Base-by-base conservation (phyloP, 2,329 filamentous ascomycete species). In the Diplocarpon mali region DNA sequence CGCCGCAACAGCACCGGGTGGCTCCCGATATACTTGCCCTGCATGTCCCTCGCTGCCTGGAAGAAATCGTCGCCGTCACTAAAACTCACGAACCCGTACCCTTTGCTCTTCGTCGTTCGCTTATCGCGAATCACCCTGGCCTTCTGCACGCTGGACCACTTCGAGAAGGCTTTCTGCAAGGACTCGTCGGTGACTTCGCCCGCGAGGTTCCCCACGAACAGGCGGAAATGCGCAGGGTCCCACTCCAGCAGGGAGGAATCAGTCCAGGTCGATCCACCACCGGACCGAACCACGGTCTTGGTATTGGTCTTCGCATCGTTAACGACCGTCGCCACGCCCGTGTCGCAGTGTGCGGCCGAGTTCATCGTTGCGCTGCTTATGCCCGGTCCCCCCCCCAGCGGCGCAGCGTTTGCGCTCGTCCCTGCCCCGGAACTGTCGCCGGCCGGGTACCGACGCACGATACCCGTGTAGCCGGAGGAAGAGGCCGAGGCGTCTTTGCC, bases 1-100 rank as follows among this genome's bases (percentile, higher is more conserved):
- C 92, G 85, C 64, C 85, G 81, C 54, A 96, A 76, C 20, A 85
- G 70, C 24, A 95, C 85, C 0, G 92, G 92, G 64, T 96, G 92
- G 63, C 88, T 95, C 58, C 94, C 90, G 61, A 98, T 96, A 66
- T 98, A 98, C 68, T 98, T 96, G 57, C 89, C 89, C 60, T 95
- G 85, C 92, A 96, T 96, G 68, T 96, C 90, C 67, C 92, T 88
- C 58, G 88, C 90, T 1, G 92, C 90, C 58, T 86, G 79, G 71
- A 98, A 96, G 64, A 93, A 96, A 60, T 95, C 89, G 63, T 98
- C 92, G 27, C 88, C 85, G 61, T 95, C 85, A 57, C 81, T 83
- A 67, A 98, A 96, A 65, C 86, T 92, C 45, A 98, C 89, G 60
- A 98, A 98, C 2, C 92, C 92, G 62, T 86, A 98, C 0, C 90